Conservation (phyloP, 192 early-diverging fungal genomes). For the Coemansia sp. region DNA sequence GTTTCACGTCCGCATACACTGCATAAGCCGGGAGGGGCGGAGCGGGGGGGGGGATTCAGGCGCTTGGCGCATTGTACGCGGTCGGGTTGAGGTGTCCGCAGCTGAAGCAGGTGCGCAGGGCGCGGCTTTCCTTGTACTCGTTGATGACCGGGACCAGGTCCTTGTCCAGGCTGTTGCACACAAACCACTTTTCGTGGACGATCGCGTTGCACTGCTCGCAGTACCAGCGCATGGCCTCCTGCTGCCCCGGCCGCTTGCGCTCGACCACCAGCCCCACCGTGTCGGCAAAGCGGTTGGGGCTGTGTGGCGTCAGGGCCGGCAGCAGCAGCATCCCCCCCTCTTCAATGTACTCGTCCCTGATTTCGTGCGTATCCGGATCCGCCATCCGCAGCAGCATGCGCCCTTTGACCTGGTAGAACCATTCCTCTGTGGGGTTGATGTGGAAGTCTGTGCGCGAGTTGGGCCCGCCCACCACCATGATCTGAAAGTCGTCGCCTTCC, state of each 20-base stretch:
- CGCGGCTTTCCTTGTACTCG: conserved; percentile 57
- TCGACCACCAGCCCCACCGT: conserved; percentile 97
- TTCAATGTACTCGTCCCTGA: conserved; percentile 75
- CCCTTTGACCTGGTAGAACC: conserved; percentile 95
- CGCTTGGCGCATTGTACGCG: background rate
- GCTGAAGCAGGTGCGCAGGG: conserved; percentile 70
- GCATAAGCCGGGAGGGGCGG: no score
- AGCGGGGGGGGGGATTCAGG: no score
- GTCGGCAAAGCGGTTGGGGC: conserved; percentile 87
- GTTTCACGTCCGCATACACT: no score
- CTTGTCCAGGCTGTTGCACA: conserved; percentile 81
- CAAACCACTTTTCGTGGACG: conserved; percentile 85
- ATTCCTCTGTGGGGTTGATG: conserved; percentile 96
- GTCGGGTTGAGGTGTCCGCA: conserved; percentile 61
- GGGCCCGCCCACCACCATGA: conserved; percentile 92
- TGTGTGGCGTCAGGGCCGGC: conserved; percentile 90
- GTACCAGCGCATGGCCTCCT: conserved; percentile 92
- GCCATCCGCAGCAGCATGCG: conserved; percentile 91
- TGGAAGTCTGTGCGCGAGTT: conserved; percentile 97
- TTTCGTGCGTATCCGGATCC: conserved; percentile 53
- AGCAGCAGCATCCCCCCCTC: conserved; percentile 97
- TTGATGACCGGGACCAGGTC: conserved; percentile 93
- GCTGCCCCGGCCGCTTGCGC: conserved; percentile 66
- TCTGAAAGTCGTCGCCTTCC: conserved; percentile 73
- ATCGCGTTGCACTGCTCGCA: conserved; percentile 77